Percentiles rank a stretch among this genome's conserved stretches.
These are phyloP conservation scores for Colletotrichum abscissum DNA, from an alignment of 2,329 filamentous ascomycete genomes.

Conservation along the genomic window DNA sequence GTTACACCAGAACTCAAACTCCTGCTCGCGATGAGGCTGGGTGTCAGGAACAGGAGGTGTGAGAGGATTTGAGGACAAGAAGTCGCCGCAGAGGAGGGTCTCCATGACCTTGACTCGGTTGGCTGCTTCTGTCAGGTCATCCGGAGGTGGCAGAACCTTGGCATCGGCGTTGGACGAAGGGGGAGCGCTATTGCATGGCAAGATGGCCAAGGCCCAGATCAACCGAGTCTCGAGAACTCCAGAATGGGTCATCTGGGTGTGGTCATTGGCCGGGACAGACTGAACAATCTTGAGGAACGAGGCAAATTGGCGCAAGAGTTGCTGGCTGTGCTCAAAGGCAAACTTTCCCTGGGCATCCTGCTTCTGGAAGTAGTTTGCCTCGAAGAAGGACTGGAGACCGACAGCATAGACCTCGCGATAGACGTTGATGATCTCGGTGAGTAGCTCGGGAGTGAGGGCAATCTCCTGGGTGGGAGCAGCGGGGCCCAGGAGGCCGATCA, in stretches of 20 bases:
- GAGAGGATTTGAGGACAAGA: slow-evolving; percentile 68
- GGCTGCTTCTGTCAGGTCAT: slow-evolving; percentile 72
- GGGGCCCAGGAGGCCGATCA: slow-evolving; percentile 72
- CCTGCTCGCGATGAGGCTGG: slow-evolving; percentile 67
- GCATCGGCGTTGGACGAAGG: slow-evolving; percentile 48
- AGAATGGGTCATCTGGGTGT: slow-evolving; percentile 63
- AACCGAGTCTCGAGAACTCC: slow-evolving; percentile 67
- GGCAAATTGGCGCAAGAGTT: slow-evolving; percentile 74
- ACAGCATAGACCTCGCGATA: slow-evolving; percentile 82
- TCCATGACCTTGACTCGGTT: slow-evolving; percentile 82
- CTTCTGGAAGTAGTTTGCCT: slow-evolving; percentile 83
- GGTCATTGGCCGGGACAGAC: slow-evolving; percentile 60
- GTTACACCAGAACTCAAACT: slow-evolving; percentile 85
- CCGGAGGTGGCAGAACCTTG: slow-evolving; percentile 59
- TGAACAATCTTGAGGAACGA: slow-evolving; percentile 70
- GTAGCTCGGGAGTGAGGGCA: slow-evolving; percentile 59
- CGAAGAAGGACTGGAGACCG: slow-evolving; percentile 80
- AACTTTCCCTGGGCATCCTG: slow-evolving; percentile 54
- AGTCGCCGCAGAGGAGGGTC: slow-evolving; percentile 78
- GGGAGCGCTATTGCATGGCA: slow-evolving; percentile 54
- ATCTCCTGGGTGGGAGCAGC: slow-evolving; percentile 66
- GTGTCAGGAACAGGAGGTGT: slow-evolving; percentile 60
- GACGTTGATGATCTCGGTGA: slow-evolving; percentile 77
- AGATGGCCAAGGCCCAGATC: slow-evolving; percentile 69
- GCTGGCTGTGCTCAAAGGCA: slow-evolving; percentile 62